A percentile compares a stretch with the other conserved stretches of the same genome.
Evolutionary conservation across 345 rosid species (phyloP).

Genomic region (Sonneratia alba): DNA sequence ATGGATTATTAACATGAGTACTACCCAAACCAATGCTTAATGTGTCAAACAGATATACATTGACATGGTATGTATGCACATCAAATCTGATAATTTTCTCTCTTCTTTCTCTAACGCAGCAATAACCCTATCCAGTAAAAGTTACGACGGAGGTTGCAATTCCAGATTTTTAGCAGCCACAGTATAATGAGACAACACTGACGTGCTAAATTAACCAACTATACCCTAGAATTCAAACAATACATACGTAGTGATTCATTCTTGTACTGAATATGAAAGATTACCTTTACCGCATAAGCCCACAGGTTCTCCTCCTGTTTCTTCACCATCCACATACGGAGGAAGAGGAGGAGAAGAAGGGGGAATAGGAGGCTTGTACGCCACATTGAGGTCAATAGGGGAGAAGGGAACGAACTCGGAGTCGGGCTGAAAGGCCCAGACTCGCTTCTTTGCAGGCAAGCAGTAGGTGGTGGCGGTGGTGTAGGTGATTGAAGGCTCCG

Average conservation of each 20-base stretch:
- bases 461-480: constrained; percentile 12
- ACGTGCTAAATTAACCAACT: background rate
- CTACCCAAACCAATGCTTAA: background rate
- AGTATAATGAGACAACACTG: background rate
- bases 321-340: background rate
- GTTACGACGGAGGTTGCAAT: too few species aligned
- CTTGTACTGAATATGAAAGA: background rate
- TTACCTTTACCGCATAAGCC: background rate
- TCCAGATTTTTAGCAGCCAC: background rate
- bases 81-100: background rate
- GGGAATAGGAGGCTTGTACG: constrained; percentile 31
- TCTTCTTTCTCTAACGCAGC: background rate
- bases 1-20: background rate
- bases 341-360: background rate
- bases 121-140: background rate
- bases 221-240: background rate
- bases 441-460: constrained; percentile 83
- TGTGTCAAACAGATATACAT: too few species aligned
- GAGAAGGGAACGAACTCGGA: constrained; percentile 31
- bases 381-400: constrained; percentile 69
- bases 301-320: background rate
- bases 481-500: constrained; percentile 7
- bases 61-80: background rate
- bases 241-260: background rate
- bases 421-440: constrained; percentile 72